phyloP scores from a whole-genome alignment of 192 early-diverging fungal species.

The Lobosporangium transversale region DNA sequence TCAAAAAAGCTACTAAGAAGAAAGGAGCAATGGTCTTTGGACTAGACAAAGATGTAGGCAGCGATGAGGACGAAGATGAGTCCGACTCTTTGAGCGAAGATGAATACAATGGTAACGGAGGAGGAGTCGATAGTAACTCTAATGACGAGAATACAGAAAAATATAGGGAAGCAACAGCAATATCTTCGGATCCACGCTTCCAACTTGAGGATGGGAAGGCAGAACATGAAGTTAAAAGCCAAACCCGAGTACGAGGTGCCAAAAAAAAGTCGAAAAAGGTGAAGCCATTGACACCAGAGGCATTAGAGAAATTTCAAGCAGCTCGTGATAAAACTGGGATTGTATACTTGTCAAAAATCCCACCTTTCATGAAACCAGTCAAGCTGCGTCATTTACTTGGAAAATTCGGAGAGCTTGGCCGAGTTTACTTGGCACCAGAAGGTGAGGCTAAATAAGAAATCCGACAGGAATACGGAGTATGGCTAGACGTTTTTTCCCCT shows the following conservation, averaged over 20 bases:
- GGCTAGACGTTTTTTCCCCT: not conserved
- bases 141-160: not conserved
- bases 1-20: conserved; percentile 14
- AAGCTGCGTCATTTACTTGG: conserved; percentile 82
- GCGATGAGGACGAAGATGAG: conserved; percentile 34
- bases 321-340: conserved; percentile 84
- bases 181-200: not conserved
- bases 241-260: conserved; percentile 14
- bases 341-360: conserved; percentile 89
- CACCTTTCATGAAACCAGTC: conserved; percentile 91
- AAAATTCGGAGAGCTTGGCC: conserved; percentile 80
- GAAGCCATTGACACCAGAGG: conserved; percentile 69
- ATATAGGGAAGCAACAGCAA: conserved; percentile 1
- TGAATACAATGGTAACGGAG: conserved; percentile 18
- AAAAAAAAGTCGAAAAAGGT: conserved; percentile 59
- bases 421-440: conserved; percentile 89
- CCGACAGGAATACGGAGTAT: not conserved
- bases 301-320: conserved; percentile 70
- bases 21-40: conserved; percentile 34
- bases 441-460: conserved; percentile 54
- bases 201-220: not conserved
- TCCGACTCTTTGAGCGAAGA: conserved; percentile 34
- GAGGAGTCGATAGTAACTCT: not conserved
- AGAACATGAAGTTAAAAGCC: no score
- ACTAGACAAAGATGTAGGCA: conserved; percentile 16